Percentiles rank a stretch among this genome's conserved stretches.
phyloP scores from a whole-genome alignment of 2,329 filamentous ascomycete genomes.

The Purpureocillium takamizusanense region DNA sequence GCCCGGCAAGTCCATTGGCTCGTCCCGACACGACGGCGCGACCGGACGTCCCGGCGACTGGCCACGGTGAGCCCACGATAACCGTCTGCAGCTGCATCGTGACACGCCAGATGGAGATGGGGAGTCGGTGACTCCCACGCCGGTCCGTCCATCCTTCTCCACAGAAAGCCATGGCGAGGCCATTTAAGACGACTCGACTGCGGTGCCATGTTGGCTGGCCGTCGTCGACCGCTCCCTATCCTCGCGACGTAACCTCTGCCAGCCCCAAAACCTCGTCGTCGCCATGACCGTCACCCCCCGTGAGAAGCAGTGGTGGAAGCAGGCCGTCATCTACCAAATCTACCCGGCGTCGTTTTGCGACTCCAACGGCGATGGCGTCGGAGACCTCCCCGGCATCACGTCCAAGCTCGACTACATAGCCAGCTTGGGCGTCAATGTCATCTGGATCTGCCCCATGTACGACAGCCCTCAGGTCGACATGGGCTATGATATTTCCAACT shows the following conservation, averaged over 20 bases:
- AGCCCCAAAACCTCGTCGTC: not conserved
- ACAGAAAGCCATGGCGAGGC: not conserved
- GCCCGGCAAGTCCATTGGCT: too few species aligned
- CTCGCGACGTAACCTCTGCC: not conserved
- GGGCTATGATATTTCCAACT: constrained; percentile 63
- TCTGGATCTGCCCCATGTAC: constrained; percentile 62
- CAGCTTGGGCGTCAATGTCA: constrained; percentile 49
- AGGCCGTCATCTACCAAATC: constrained; percentile 48
- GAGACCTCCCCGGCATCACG: constrained; percentile 55
- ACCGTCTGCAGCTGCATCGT: not conserved
- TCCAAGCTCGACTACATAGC: constrained; percentile 54
- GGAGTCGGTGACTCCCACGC: not conserved
- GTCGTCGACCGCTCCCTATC: not conserved
- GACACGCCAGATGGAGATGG: not conserved
- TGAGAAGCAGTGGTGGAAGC: constrained; percentile 42
- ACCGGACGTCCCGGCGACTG: too few species aligned
- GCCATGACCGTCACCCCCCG: constrained; percentile 14
- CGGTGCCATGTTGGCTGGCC: not conserved
- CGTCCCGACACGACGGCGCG: too few species aligned
- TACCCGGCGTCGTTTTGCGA: constrained; percentile 51
- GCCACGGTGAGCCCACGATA: not conserved
- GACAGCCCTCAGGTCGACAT: constrained; percentile 58
- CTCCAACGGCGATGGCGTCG: constrained; percentile 49
- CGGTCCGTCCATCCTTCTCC: not conserved
- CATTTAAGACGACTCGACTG: constrained; percentile 1